Evolutionary conservation across 2,329 filamentous ascomycete species (phyloP).

Genomic region (Tolypocladium pustulatum): DNA sequence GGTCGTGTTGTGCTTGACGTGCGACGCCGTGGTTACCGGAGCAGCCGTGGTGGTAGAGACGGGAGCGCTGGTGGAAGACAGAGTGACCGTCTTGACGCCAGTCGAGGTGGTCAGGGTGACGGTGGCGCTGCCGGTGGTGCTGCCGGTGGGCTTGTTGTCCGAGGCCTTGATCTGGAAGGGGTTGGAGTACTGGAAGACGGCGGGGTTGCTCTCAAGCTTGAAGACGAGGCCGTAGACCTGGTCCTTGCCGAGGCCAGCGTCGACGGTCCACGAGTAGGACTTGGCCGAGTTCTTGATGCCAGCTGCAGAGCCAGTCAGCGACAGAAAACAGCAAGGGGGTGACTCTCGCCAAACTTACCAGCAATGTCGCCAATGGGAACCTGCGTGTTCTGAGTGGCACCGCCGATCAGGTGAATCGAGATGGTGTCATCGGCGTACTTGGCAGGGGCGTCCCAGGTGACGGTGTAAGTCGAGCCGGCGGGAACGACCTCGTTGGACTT

Average conservation of each 20-base stretch:
- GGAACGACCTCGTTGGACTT: constrained; percentile 28
- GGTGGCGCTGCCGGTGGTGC: constrained; percentile 4
- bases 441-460: constrained; percentile 38
- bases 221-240: constrained; percentile 49
- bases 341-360: constrained; percentile 30
- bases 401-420: constrained; percentile 45
- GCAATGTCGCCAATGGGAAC: constrained; percentile 31
- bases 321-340: background rate
- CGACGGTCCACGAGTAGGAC: constrained; percentile 40
- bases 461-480: constrained; percentile 37
- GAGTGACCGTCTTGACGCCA: constrained; percentile 19
- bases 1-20: constrained; percentile 8
- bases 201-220: constrained; percentile 32
- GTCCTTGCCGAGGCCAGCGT: constrained; percentile 29
- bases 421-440: constrained; percentile 32
- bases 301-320: constrained; percentile 20
- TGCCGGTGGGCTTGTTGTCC: background rate
- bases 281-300: constrained; percentile 34
- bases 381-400: constrained; percentile 31
- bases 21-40: constrained; percentile 14
- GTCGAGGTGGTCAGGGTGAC: constrained; percentile 16
- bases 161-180: constrained; percentile 42
- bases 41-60: constrained; percentile 10
- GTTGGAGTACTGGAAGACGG: constrained; percentile 29
- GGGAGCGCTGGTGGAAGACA: constrained; percentile 9